Base-by-base conservation (phyloP, 495 filamentous ascomycete species). In the Podospora bellae-mahoneyi region DNA sequence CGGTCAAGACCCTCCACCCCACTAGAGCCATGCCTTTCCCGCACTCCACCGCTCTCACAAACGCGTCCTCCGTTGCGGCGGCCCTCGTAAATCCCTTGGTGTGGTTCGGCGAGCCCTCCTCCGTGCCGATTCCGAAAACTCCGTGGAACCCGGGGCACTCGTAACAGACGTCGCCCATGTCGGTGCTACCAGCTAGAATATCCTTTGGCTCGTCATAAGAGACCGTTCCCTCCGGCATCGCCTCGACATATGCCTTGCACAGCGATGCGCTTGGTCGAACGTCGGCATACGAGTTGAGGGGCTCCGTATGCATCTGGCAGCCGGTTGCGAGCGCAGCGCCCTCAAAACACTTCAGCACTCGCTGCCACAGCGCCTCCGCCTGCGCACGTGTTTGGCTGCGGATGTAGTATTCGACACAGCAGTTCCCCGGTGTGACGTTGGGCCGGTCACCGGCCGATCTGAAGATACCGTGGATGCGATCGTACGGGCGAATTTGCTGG, bases 81-180 rank as follows among this genome's bases (percentile, higher is more conserved):
- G 81, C 85, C 1, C 77, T 77, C 0, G 84, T 80, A 67, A 89
- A 89, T 18, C 81, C 77, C 10, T 82, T 82, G 0, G 83, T 87
- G 68, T 89, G 86, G 56, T 87, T 86, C 26, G 81, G 80, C 28
- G 76, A 72, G 58, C 78, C 77, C 5, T 82, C 78, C 54, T 80
- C 75, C 0, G 84, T 77, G 1, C 74, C 76, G 60, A 88, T 86
- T 23, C 78, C 80, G 72, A 88, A 88, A 0, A 80, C 78, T 1
- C 83, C 85, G 67, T 88, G 86, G 74, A 88, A 87, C 2, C 84
- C 82, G 4, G 86, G 86, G 20, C 85, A 80, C 61, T 80, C 77
- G 53, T 88, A 84, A 7, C 83, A 84, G 1, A 88, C 85, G 64
- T 88, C 84, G 0, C 85, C 86, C 87, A 80, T 76, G 20, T 81